Evolutionary conservation across 768 basidiomycete genomes (phyloP).

Genomic region (Fomitopsis pulvina): DNA sequence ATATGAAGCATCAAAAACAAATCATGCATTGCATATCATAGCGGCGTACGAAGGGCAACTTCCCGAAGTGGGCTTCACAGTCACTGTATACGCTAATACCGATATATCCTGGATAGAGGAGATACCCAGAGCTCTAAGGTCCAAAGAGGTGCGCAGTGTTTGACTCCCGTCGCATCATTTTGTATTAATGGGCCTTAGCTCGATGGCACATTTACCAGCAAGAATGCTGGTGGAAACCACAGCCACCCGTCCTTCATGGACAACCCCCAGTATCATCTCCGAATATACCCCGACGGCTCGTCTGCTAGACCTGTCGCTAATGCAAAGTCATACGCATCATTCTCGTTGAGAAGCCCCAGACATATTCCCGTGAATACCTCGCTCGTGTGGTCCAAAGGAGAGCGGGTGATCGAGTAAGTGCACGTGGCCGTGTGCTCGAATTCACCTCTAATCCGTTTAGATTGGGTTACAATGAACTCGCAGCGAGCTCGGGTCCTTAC

Average conservation of each 20-base stretch:
- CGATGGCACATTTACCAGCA: constrained; percentile 53
- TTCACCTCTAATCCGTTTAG: constrained; percentile 22
- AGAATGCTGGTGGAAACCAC: constrained; percentile 81
- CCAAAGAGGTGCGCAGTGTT: constrained; percentile 16
- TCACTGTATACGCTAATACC: constrained; percentile 50
- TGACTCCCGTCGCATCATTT: not conserved
- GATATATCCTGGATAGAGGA: constrained; percentile 20
- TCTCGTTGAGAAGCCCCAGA: constrained; percentile 50
- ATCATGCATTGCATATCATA: constrained; percentile 42
- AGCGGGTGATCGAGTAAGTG: constrained; percentile 69
- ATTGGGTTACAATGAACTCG: constrained; percentile 60
- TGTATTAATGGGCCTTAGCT: constrained; percentile 33
- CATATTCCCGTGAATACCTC: constrained; percentile 71
- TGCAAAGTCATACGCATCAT: constrained; percentile 32
- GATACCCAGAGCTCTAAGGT: constrained; percentile 18
- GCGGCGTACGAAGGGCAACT: constrained; percentile 66
- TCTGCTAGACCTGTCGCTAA: not conserved
- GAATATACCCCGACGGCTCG: constrained; percentile 30
- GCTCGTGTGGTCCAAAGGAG: constrained; percentile 68
- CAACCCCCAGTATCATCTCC: constrained; percentile 84
- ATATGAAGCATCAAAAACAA: constrained; percentile 4
- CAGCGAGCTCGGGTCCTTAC: constrained; percentile 74
- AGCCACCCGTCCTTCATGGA: constrained; percentile 75
- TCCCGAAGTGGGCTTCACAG: constrained; percentile 55
- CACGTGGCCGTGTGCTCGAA: not conserved